Conservation (phyloP, 2,329 filamentous ascomycete species). For the Biscogniauxia marginata region DNA sequence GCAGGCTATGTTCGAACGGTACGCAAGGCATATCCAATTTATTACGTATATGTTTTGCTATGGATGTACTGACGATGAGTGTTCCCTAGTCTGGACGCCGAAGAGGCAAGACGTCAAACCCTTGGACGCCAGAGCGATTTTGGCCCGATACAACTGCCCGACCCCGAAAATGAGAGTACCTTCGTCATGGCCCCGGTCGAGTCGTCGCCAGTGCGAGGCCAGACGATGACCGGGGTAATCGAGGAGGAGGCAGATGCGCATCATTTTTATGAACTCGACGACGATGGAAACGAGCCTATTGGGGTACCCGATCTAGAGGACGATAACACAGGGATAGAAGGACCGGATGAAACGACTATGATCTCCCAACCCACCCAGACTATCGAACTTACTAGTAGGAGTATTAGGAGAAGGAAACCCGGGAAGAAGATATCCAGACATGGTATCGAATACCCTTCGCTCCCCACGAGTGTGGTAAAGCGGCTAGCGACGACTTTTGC, state of each 20-base stretch:
- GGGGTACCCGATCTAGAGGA: conserved; percentile 24
- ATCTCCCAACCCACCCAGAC: conserved; percentile 13
- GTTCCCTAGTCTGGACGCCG: conserved; percentile 37
- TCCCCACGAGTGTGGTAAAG: conserved; percentile 74
- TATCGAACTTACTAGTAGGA: conserved; percentile 8
- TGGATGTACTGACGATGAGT: conserved; percentile 9
- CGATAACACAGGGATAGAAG: conserved; percentile 15
- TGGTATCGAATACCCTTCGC: conserved; percentile 71
- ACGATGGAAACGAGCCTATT: conserved; percentile 23
- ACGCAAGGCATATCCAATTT: conserved; percentile 6
- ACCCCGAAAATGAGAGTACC: conserved; percentile 49
- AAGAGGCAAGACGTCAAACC: conserved; percentile 39
- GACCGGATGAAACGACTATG: conserved; percentile 12
- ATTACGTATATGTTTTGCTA: neutral
- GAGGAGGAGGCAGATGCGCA: conserved; percentile 11
- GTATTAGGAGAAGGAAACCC: conserved; percentile 39
- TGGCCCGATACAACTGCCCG: conserved; percentile 46
- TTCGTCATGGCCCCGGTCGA: conserved; percentile 44
- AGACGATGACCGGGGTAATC: conserved; percentile 19
- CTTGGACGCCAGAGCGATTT: conserved; percentile 50
- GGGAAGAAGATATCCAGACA: conserved; percentile 63
- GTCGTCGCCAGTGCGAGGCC: conserved; percentile 31
- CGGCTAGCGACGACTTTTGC: conserved; percentile 69
- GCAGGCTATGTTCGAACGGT: conserved; percentile 45
- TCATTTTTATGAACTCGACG: conserved; percentile 19